A percentile compares a stretch with the other conserved stretches of the same genome.
These are phyloP conservation scores for Abrus precatorius DNA, from an alignment of 306 rosid species.

Conservation along the genomic window DNA sequence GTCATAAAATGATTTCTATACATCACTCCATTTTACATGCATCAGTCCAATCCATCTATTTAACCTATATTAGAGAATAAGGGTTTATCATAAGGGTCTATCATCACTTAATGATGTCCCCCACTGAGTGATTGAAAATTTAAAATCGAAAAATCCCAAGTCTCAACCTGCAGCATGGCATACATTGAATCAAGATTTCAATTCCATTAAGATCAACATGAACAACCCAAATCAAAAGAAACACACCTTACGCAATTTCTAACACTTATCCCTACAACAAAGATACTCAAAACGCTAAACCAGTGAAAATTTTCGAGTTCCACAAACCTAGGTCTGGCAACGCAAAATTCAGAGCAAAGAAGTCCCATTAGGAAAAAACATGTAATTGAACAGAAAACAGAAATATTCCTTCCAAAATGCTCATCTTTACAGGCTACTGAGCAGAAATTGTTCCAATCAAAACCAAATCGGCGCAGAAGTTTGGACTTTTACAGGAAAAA, in stretches of 20 bases:
- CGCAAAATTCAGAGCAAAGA: constrained; percentile 23
- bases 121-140: neutral
- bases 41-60: constrained; percentile 13
- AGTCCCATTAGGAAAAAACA: constrained; percentile 16
- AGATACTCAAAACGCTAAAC: constrained; percentile 10
- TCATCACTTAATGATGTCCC: constrained; percentile 20
- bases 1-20: constrained; percentile 20
- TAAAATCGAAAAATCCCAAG: constrained; percentile 9
- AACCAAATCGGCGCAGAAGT: constrained; percentile 39
- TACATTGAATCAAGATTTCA: neutral
- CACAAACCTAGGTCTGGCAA: constrained; percentile 39
- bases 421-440: neutral
- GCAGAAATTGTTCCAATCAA: neutral
- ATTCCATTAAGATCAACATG: constrained; percentile 12
- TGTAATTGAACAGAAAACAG: neutral
- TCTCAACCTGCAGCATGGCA: neutral
- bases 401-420: neutral
- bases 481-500: constrained; percentile 26
- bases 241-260: constrained; percentile 24
- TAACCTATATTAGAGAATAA: neutral
- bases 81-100: neutral
- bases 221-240: constrained; percentile 28
- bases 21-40: constrained; percentile 27
- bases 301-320: neutral
- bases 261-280: constrained; percentile 13